A percentile compares a stretch with the other conserved stretches of the same genome.
phyloP scores from a whole-genome alignment of 164 flowering plant species.

The Aristolochia fimbriata region DNA sequence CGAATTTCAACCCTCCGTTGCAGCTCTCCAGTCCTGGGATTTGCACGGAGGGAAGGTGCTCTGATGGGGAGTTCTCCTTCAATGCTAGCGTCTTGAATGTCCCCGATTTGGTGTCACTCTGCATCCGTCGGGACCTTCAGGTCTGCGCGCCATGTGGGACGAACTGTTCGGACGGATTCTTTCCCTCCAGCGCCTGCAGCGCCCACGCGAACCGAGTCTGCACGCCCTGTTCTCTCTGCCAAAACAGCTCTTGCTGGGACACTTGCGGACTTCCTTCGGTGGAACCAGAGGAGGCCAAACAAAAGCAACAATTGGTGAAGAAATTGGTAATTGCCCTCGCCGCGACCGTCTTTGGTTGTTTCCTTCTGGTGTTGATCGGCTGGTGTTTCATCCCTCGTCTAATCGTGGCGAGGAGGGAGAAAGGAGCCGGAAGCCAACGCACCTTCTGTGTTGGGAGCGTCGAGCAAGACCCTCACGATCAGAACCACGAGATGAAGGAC shows the following conservation, averaged over 20 bases:
- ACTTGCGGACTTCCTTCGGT: slow-evolving; percentile 38
- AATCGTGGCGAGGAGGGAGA: slow-evolving; percentile 16
- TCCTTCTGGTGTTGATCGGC: slow-evolving; percentile 30
- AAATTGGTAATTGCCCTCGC: slow-evolving; percentile 34
- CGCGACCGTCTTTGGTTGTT: slow-evolving; percentile 31
- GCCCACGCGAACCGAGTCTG: slow-evolving; percentile 60
- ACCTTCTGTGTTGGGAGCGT: slow-evolving; percentile 38
- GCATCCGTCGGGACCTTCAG: slow-evolving; percentile 44
- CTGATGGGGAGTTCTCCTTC: slow-evolving; percentile 49
- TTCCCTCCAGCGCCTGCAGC: slow-evolving; percentile 62
- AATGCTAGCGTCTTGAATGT: slow-evolving; percentile 72
- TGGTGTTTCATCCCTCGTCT: slow-evolving; percentile 47
- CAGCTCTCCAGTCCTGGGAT: slow-evolving; percentile 82
- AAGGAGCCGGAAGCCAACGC: slow-evolving; percentile 26
- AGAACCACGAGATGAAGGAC: slow-evolving; percentile 18
- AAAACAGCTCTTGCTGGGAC: slow-evolving; percentile 71
- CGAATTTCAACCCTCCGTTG: slow-evolving; percentile 61
- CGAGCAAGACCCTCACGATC: slow-evolving; percentile 29
- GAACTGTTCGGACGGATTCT: slow-evolving; percentile 57
- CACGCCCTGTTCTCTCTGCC: slow-evolving; percentile 87
- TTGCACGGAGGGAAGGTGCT: slow-evolving; percentile 43
- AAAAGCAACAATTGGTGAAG: slow-evolving; percentile 21
- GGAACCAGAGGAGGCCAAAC: slow-evolving; percentile 9
- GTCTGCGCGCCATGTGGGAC: slow-evolving; percentile 75
- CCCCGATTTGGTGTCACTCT: slow-evolving; percentile 59